Evolutionary conservation across 2,329 filamentous ascomycete species (phyloP).

Genomic region (Aspergillus udagawae): DNA sequence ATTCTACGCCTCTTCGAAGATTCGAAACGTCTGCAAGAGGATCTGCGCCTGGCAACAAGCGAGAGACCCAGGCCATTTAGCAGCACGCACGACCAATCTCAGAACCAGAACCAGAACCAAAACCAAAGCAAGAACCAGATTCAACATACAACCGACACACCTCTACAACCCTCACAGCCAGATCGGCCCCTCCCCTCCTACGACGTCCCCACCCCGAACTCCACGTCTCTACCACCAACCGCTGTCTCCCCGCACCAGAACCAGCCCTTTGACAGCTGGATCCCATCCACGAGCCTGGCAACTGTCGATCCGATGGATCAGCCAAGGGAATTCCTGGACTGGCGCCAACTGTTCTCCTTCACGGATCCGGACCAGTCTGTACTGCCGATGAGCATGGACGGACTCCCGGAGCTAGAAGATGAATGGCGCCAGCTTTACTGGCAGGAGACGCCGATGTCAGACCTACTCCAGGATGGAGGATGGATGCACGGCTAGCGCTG

Average conservation of each 20-base stretch:
- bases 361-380: constrained; percentile 35
- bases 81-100: constrained; percentile 7
- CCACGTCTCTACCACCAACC: constrained; percentile 19
- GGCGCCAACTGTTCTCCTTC: constrained; percentile 41
- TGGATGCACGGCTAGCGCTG: constrained; percentile 25
- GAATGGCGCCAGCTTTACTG: constrained; percentile 45
- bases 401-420: constrained; percentile 38
- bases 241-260: constrained; percentile 22
- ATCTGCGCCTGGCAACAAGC: constrained; percentile 35
- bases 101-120: not conserved
- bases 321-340: constrained; percentile 35
- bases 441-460: constrained; percentile 41
- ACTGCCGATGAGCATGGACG: constrained; percentile 35
- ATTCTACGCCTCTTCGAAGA: constrained; percentile 43
- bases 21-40: constrained; percentile 40
- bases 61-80: constrained; percentile 29
- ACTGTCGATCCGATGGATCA: constrained; percentile 30
- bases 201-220: constrained; percentile 29
- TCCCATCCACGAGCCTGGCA: constrained; percentile 25
- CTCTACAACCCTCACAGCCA: constrained; percentile 17
- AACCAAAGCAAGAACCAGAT: not conserved
- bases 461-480: constrained; percentile 38
- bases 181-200: constrained; percentile 20
- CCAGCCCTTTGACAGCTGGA: constrained; percentile 30
- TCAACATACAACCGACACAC: constrained; percentile 9